phyloP scores from a whole-genome alignment of 2,329 filamentous ascomycete species.

The Helicocarpus griseus region DNA sequence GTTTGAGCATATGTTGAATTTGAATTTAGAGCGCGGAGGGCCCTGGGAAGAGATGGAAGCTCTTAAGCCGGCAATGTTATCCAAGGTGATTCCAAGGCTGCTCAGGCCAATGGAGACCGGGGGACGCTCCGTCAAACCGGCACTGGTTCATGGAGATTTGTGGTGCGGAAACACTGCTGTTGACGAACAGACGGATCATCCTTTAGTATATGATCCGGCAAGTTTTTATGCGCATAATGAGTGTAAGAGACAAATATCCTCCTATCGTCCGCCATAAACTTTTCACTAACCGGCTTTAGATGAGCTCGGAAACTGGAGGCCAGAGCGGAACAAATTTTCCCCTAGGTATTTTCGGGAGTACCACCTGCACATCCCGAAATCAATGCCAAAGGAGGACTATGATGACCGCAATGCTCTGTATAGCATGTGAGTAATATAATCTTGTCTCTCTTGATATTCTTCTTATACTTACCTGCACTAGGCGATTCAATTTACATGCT shows the following conservation, averaged over 20 bases:
- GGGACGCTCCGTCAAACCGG: conserved; percentile 19
- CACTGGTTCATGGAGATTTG: conserved; percentile 22
- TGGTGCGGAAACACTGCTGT: conserved; percentile 25
- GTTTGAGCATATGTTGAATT: conserved; percentile 8
- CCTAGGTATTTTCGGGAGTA: conserved; percentile 14
- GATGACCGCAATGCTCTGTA: conserved; percentile 22
- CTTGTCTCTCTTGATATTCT: background rate
- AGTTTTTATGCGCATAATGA: conserved; percentile 19
- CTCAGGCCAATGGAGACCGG: conserved; percentile 23
- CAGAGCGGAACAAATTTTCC: conserved; percentile 9
- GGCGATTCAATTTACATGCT: conserved; percentile 9
- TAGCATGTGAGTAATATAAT: conserved; percentile 13
- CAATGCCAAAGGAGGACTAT: conserved; percentile 17
- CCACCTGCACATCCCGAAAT: conserved; percentile 10
- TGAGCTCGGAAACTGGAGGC: conserved; percentile 14
- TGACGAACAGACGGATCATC: conserved; percentile 9
- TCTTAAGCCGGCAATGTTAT: conserved; percentile 10
- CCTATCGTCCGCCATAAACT: background rate
- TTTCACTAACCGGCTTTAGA: conserved; percentile 9
- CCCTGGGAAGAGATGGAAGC: conserved; percentile 8
- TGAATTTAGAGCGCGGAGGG: conserved; percentile 11
- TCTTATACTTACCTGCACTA: conserved; percentile 1
- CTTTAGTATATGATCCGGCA: conserved; percentile 14
- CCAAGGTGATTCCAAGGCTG: conserved; percentile 26
- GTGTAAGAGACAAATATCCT: conserved; percentile 10